Evolutionary conservation across 2,329 filamentous ascomycete genomes (phyloP).

Genomic region (Colletotrichum phormii): DNA sequence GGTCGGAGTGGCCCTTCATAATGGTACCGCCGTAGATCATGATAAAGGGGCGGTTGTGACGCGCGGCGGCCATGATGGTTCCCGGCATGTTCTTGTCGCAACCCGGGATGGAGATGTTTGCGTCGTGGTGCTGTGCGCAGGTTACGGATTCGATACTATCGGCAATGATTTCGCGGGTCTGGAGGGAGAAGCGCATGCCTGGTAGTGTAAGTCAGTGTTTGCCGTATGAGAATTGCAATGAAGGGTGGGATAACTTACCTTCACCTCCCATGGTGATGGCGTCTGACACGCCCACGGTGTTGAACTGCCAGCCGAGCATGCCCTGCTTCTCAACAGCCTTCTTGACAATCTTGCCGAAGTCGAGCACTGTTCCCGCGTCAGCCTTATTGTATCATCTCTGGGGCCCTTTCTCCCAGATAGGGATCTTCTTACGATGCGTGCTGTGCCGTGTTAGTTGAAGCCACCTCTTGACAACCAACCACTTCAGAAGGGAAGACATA

Average conservation of each 20-base stretch:
- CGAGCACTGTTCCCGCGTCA: slow-evolving; percentile 69
- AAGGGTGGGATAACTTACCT: slow-evolving; percentile 61
- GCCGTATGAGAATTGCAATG: background rate
- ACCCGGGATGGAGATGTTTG: slow-evolving; percentile 91
- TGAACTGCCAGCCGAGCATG: slow-evolving; percentile 96
- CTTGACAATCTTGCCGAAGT: slow-evolving; percentile 90
- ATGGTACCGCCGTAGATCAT: slow-evolving; percentile 98
- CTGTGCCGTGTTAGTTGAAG: slow-evolving; percentile 41
- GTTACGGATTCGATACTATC: slow-evolving; percentile 95
- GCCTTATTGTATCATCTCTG: background rate
- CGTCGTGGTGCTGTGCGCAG: slow-evolving; percentile 91
- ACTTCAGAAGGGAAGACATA: slow-evolving; percentile 49
- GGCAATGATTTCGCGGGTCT: slow-evolving; percentile 91
- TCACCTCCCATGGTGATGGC: slow-evolving; percentile 96
- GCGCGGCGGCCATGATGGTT: slow-evolving; percentile 87
- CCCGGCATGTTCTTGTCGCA: slow-evolving; percentile 99
- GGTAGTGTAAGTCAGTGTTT: slow-evolving; percentile 26
- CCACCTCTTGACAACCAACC: background rate
- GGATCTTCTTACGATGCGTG: slow-evolving; percentile 52
- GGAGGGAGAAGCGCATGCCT: slow-evolving; percentile 95
- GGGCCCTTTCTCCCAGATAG: background rate
- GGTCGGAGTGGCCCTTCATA: slow-evolving; percentile 82
- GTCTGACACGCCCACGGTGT: slow-evolving; percentile 89
- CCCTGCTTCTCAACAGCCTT: slow-evolving; percentile 81
- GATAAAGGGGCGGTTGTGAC: slow-evolving; percentile 90